These are phyloP conservation scores for Alternaria longipes DNA, from an alignment of 2,329 filamentous ascomycete species.

Conservation along the genomic window DNA sequence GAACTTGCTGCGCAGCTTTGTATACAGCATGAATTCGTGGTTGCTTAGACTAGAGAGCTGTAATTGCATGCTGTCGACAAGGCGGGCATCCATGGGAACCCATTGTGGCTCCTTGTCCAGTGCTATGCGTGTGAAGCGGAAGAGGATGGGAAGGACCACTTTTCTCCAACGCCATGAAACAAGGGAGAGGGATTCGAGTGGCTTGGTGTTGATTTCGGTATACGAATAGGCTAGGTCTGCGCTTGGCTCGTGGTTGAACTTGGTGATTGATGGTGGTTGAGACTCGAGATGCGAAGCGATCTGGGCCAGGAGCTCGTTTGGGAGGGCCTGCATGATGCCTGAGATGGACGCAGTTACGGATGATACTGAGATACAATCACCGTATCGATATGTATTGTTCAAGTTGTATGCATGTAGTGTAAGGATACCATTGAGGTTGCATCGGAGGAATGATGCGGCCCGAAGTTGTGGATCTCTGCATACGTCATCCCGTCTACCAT, in stretches of 20 bases:
- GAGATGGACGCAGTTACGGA: accelerated
- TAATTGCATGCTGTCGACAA: conserved; percentile 47
- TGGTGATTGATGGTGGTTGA: conserved; percentile 42
- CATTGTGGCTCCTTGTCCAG: conserved; percentile 44
- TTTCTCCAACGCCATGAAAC: conserved; percentile 47
- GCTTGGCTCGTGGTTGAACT: conserved; percentile 47
- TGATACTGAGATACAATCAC: accelerated
- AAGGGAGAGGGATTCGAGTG: conserved; percentile 45
- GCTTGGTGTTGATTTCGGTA: conserved; percentile 3
- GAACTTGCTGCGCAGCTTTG: conserved; percentile 44
- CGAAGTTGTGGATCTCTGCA: not conserved
- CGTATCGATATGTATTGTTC: accelerated
- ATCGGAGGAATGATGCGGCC: not conserved
- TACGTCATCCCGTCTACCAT: not conserved
- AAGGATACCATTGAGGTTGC: not conserved
- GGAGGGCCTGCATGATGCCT: conserved; percentile 38
- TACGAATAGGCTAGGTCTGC: conserved; percentile 32
- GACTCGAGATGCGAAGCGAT: conserved; percentile 45
- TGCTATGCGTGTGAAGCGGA: conserved; percentile 38
- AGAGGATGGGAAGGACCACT: conserved; percentile 45
- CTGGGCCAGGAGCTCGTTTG: conserved; percentile 49
- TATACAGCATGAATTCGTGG: conserved; percentile 47
- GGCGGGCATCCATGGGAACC: conserved; percentile 46
- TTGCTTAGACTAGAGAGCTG: conserved; percentile 41
- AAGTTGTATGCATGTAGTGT: too few species aligned